Conservation (phyloP, 495 filamentous ascomycete genomes). For the Xylaria curta region DNA sequence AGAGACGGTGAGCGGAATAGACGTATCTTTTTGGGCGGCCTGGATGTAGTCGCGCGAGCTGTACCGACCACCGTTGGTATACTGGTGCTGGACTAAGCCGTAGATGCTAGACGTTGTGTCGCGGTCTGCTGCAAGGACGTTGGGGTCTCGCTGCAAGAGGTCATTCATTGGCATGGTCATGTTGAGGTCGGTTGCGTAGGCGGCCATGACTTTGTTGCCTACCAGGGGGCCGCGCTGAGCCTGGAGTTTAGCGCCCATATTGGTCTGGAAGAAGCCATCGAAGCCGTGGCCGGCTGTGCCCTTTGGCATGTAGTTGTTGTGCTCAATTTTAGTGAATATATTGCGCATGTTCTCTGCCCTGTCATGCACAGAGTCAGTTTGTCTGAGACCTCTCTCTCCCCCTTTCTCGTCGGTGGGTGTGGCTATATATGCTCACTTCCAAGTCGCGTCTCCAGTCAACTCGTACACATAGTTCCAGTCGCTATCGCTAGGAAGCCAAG, state of each 20-base stretch:
- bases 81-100: constrained; percentile 43
- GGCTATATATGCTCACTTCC: constrained; percentile 35
- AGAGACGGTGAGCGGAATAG: constrained; percentile 42
- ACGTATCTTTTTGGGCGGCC: constrained; percentile 30
- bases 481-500: constrained; percentile 43
- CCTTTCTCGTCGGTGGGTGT: not conserved
- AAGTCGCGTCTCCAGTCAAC: constrained; percentile 43
- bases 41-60: constrained; percentile 47
- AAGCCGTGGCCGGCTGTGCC: constrained; percentile 40
- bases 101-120: constrained; percentile 45
- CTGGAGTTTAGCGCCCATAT: constrained; percentile 42
- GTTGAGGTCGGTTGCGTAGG: constrained; percentile 37
- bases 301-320: constrained; percentile 44
- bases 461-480: constrained; percentile 45
- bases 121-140: constrained; percentile 38
- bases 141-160: constrained; percentile 45
- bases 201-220: constrained; percentile 44
- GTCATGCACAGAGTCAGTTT: not conserved
- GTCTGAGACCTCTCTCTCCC: not conserved
- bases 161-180: constrained; percentile 33
- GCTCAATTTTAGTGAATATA: constrained; percentile 44
- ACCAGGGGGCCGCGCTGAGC: constrained; percentile 31
- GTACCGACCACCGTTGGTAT: constrained; percentile 45
- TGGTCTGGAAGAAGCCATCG: constrained; percentile 46
- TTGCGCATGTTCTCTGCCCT: constrained; percentile 46